These are phyloP conservation scores for Monosporozyma aerobia DNA, from an alignment of 805 yeast genomes.

Conservation along the genomic window DNA sequence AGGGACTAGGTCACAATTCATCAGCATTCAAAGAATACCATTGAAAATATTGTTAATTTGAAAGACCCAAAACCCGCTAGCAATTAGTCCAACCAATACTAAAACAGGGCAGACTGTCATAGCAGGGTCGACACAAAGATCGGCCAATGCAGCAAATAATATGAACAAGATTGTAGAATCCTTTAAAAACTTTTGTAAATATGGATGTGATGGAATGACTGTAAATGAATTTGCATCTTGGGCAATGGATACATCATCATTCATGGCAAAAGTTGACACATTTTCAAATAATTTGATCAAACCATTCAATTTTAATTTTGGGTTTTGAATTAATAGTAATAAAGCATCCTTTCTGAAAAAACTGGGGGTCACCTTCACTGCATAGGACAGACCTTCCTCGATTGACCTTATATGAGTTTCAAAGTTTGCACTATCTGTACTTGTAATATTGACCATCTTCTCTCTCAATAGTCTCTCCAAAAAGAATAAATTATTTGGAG, in stretches of 20 bases:
- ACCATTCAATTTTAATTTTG: neutral
- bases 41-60: neutral
- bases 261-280: neutral
- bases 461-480: neutral
- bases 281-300: neutral
- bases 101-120: neutral
- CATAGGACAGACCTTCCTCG: neutral
- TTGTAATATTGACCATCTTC: neutral
- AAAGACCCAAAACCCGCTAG: neutral
- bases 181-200: neutral
- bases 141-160: neutral
- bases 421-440: neutral
- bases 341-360: neutral
- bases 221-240: neutral
- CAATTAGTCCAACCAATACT: neutral
- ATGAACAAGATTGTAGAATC: neutral
- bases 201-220: neutral
- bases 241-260: neutral
- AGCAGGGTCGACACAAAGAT: neutral
- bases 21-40: neutral
- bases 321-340: neutral
- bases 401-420: neutral
- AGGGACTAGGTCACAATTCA: too few species aligned
- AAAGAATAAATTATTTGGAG: neutral
- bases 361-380: neutral